Evolutionary conservation across 2,329 filamentous ascomycete genomes (phyloP), one percentile per base, ranked within the genome.

Genomic region (Ceratocystis cubensis): DNA sequence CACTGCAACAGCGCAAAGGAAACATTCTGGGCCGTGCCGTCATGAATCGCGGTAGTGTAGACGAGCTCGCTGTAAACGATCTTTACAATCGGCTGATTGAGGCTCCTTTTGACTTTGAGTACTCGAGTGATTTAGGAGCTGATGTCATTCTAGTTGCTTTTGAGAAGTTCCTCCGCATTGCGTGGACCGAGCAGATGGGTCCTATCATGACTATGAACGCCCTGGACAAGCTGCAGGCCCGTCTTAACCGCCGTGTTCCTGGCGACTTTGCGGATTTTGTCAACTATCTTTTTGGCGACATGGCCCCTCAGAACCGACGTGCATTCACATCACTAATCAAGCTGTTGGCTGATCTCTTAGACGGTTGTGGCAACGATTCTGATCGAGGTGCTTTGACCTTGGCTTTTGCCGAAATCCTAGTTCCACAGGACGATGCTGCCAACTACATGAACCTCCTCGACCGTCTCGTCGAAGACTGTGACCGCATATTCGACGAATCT

Each of bases 81-180:
- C 79, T 96, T 1, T 96, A 96, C 76, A 96, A 96, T 73, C 83
- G 86, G 44, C 81, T 96, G 15, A 85, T 96, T 20, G 91, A 96
- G 73, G 88, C 88, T 70, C 89, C 91, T 0, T 87, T 84, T 64
- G 91, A 90, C 72, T 82, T 89, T 69, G 88, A 95, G 65, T 79
- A 86, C 8, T 85, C 89, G 1, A 82, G 85, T 0, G 91, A 96
- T 68, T 81, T 89, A 7, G 83, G 86, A 2, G 85, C 93, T 7
- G 91, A 96, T 72, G 86, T 93, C 22, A 82, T 97, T 4, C 96
- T 96, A 73, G 88, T 89, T 30, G 88, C 92, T 0, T 97, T 96
- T 73, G 92, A 96, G 74, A 96, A 95, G 69, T 97, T 96, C 71
- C 78, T 96, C 68, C 86, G 85, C 67, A 87, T 91, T 69, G 91